Base-by-base conservation (phyloP, 2,329 filamentous ascomycete species). In the Parascedosporium putredinis region DNA sequence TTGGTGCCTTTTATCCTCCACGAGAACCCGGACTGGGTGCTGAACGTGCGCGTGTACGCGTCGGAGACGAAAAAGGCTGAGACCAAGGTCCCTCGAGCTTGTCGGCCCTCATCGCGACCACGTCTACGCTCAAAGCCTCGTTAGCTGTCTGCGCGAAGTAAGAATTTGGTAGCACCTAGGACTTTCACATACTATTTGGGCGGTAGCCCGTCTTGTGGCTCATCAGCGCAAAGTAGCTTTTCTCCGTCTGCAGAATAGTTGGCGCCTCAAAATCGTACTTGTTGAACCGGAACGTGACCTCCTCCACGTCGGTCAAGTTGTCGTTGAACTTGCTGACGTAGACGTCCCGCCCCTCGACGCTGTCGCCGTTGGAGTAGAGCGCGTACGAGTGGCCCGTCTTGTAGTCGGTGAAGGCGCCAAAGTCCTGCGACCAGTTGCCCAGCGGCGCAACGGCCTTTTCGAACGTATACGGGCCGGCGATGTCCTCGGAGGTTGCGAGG, bases 381-480 rank as follows among this genome's bases (percentile, higher is more conserved):
- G 76, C 69, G 52, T 81, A 81, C 0, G 73, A 71, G 0, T 68
- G 67, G 9, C 75, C 75, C 38, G 77, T 70, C 51, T 78, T 79
- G 60, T 75, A 75, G 55, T 81, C 78, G 3, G 74, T 76, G 53
- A 81, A 81, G 20, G 79, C 64, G 8, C 78, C 78, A 43, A 79
- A 81, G 50, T 81, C 78, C 54, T 81, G 78, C 0, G 74, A 79
- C 78, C 77, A 81, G 59, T 81, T 81, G 2, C 77, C 77, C 0
- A 81, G 68, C 0, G 78, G 78, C 0, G 70, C 64, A 0, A 70
- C 73, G 1, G 75, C 78, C 36, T 74, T 67, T 12, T 76, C 64
- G 51, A 79, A 79, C 2, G 57, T 67, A 58, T 79, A 80, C 0
- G 76, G 76, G 0, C 76, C 76, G 0, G 64, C 66, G 50, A 76